A percentile compares a stretch with the other conserved stretches of the same genome.
These are phyloP conservation scores for Aegilops umbellulata DNA, from an alignment of 176 grass and related monocot genomes.

Conservation along the genomic window DNA sequence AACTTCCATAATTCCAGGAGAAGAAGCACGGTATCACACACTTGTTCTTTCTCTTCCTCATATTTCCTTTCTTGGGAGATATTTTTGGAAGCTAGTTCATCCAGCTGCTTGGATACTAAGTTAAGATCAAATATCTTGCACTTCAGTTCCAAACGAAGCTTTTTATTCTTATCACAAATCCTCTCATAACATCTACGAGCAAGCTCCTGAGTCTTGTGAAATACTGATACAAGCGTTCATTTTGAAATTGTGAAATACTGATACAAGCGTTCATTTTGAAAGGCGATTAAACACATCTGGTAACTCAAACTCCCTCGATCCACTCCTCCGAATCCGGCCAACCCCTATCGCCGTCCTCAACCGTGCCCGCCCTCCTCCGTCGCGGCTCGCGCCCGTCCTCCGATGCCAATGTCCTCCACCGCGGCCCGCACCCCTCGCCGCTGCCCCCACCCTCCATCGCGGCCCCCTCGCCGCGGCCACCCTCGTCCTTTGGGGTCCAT, in stretches of 20 bases:
- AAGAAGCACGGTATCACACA: not conserved
- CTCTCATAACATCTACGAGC: slow-evolving; percentile 26
- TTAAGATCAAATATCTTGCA: slow-evolving; percentile 42
- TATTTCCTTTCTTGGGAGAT: slow-evolving; percentile 41
- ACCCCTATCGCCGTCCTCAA: no score
- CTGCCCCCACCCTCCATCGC: no score
- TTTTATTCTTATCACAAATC: slow-evolving; percentile 44
- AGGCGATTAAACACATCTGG: no score
- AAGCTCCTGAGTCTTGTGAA: slow-evolving; percentile 47
- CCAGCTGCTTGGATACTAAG: slow-evolving; percentile 32
- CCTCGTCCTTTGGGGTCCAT: no score
- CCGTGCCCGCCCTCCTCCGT: no score
- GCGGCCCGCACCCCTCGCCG: no score
- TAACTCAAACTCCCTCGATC: no score
- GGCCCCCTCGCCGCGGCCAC: no score
- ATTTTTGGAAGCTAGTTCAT: slow-evolving; percentile 44
- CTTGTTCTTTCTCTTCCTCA: slow-evolving; percentile 47
- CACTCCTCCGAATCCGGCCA: no score
- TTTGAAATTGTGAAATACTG: not conserved
- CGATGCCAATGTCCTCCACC: no score
- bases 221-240: slow-evolving; percentile 20
- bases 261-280: no score
- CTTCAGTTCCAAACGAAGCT: slow-evolving; percentile 41
- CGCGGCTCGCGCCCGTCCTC: no score
- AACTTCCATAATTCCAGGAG: not conserved